Evolutionary conservation across 1,284 basidiomycete species (phyloP).

Genomic region (Taiwanofungus camphoratus): DNA sequence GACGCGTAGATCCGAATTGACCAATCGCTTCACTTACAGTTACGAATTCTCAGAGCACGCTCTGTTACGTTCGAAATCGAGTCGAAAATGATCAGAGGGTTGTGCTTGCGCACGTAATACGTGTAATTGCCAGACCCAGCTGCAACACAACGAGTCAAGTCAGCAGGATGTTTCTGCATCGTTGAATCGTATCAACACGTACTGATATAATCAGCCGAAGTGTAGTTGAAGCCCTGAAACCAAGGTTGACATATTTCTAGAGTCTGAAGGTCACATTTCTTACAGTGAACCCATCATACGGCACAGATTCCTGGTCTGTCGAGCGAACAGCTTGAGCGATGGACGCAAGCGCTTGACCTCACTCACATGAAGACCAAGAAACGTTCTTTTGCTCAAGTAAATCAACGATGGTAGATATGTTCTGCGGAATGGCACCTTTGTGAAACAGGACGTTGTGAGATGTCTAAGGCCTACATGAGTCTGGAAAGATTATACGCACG

Average conservation of each 20-base stretch:
- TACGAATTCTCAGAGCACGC: constrained; percentile 49
- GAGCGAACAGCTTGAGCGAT: neutral
- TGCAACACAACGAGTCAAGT: constrained; percentile 26
- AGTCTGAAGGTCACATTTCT: neutral
- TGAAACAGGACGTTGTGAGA: neutral
- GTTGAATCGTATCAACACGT: constrained; percentile 23
- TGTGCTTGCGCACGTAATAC: constrained; percentile 57
- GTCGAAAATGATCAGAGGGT: constrained; percentile 51
- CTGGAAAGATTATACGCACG: constrained; percentile 24
- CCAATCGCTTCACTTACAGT: constrained; percentile 30
- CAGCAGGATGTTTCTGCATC: neutral
- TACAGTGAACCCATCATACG: constrained; percentile 41
- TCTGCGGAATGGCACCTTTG: constrained; percentile 26
- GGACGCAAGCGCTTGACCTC: no score
- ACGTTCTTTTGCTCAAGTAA: constrained; percentile 56
- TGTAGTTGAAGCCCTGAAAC: constrained; percentile 31
- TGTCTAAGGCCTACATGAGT: no score
- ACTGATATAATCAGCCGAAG: constrained; percentile 41
- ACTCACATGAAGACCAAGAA: constrained; percentile 40
- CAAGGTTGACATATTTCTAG: neutral
- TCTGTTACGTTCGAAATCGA: constrained; percentile 36
- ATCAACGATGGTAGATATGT: constrained; percentile 57
- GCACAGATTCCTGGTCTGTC: constrained; percentile 53
- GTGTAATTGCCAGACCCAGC: constrained; percentile 33
- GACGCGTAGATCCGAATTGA: neutral